Evolutionary conservation across 768 basidiomycete genomes (phyloP).

Genomic region (Mycena vitilis): DNA sequence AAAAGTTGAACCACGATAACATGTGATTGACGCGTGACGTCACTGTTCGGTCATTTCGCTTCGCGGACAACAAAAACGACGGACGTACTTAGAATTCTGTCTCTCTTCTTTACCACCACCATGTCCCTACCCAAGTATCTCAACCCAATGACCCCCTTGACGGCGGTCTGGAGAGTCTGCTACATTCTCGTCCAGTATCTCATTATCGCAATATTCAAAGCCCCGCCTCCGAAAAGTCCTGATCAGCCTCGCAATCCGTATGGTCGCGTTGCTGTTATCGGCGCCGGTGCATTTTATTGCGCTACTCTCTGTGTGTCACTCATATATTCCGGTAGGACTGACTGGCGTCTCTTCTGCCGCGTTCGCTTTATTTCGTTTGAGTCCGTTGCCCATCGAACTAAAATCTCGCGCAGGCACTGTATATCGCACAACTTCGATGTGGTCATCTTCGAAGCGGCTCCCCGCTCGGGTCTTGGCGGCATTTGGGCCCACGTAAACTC

Average conservation of each 20-base stretch:
- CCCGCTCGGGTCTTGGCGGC: constrained; percentile 51
- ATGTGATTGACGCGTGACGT: constrained; percentile 28
- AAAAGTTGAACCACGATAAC: neutral
- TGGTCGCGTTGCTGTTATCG: constrained; percentile 62
- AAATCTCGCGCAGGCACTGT: constrained; percentile 47
- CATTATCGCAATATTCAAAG: constrained; percentile 56
- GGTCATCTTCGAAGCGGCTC: constrained; percentile 57
- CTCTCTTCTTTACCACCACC: constrained; percentile 6
- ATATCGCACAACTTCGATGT: constrained; percentile 66
- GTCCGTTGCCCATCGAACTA: no score
- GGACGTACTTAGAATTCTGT: neutral
- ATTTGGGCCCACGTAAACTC: constrained; percentile 65
- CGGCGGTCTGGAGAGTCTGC: constrained; percentile 39
- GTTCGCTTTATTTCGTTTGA: constrained; percentile 40
- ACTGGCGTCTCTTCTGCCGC: constrained; percentile 66
- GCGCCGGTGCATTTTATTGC: constrained; percentile 48
- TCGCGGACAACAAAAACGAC: neutral
- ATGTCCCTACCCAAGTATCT: constrained; percentile 11
- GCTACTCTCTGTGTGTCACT: neutral
- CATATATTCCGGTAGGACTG: constrained; percentile 35
- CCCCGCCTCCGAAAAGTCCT: constrained; percentile 42
- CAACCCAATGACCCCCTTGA: constrained; percentile 26
- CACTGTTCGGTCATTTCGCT: constrained; percentile 2
- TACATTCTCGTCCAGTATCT: constrained; percentile 52
- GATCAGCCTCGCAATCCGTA: constrained; percentile 45